Percentiles rank a stretch among this genome's conserved stretches.
Evolutionary conservation across 805 yeast species (phyloP).

Genomic region (Saturnispora quitensis): DNA sequence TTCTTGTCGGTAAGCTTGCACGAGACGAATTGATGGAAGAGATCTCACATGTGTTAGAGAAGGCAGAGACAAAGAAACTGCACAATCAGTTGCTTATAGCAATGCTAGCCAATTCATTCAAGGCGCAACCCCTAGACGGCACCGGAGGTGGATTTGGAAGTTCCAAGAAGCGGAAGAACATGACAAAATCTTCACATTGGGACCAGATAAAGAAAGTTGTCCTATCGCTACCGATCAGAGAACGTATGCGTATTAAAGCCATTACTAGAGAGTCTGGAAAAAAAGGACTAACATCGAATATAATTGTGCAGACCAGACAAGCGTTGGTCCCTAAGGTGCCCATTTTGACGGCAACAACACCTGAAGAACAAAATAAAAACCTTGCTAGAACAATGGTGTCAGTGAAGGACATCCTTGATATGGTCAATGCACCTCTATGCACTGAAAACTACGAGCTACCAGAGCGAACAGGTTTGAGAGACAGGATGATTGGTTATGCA

Average conservation of each 20-base stretch:
- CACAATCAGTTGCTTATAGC: conserved; percentile 81
- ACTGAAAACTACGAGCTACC: conserved; percentile 76
- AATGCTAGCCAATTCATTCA: conserved; percentile 73
- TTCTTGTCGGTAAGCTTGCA: conserved; percentile 71
- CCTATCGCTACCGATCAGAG: conserved; percentile 75
- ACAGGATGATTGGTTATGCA: conserved; percentile 70
- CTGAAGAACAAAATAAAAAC: conserved; percentile 16
- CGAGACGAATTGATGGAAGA: conserved; percentile 60
- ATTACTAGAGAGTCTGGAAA: conserved; percentile 80
- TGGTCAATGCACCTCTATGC: conserved; percentile 72
- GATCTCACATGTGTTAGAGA: conserved; percentile 46
- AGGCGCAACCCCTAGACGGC: conserved; percentile 62
- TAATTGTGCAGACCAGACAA: conserved; percentile 61
- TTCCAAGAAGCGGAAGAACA: conserved; percentile 34
- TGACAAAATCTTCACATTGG: conserved; percentile 58
- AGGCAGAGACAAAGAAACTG: conserved; percentile 39
- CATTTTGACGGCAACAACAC: conserved; percentile 39
- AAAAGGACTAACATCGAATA: conserved; percentile 60
- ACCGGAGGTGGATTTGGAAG: conserved; percentile 39
- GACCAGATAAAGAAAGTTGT: conserved; percentile 79
- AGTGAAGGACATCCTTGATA: conserved; percentile 88
- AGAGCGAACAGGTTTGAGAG: conserved; percentile 57
- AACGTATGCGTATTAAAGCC: conserved; percentile 73
- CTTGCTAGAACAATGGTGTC: conserved; percentile 54
- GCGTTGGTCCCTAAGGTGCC: conserved; percentile 81